These are phyloP conservation scores for Dipodascus geniculatus DNA, from an alignment of 805 yeast species.

Conservation along the genomic window DNA sequence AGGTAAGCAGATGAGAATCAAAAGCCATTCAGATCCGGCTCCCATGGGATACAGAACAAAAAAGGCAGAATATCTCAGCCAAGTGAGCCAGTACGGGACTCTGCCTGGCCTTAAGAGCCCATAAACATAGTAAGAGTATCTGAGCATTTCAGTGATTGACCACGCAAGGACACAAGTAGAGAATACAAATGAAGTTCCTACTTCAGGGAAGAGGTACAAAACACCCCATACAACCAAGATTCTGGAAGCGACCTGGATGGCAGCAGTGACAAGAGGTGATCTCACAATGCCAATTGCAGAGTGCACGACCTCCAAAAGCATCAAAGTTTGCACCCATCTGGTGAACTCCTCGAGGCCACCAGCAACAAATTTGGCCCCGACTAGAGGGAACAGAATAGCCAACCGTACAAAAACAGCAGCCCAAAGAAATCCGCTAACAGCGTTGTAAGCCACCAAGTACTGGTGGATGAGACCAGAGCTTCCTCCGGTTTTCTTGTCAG, in stretches of 20 bases:
- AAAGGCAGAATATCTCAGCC: slow-evolving; percentile 77
- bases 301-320: slow-evolving; percentile 71
- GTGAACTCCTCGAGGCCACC: slow-evolving; percentile 45
- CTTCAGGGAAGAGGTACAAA: slow-evolving; percentile 58
- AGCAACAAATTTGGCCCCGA: slow-evolving; percentile 60
- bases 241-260: slow-evolving; percentile 80
- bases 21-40: slow-evolving; percentile 68
- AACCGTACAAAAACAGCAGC: slow-evolving; percentile 36
- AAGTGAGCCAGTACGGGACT: slow-evolving; percentile 48
- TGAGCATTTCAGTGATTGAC: slow-evolving; percentile 87
- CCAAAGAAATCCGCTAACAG: slow-evolving; percentile 45
- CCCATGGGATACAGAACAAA: slow-evolving; percentile 82
- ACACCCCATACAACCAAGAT: slow-evolving; percentile 74
- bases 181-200: slow-evolving; percentile 49
- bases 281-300: slow-evolving; percentile 69
- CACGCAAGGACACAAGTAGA: slow-evolving; percentile 66
- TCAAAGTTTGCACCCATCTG: slow-evolving; percentile 63
- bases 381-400: slow-evolving; percentile 26
- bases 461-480: neutral
- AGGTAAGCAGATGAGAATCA: slow-evolving; percentile 60
- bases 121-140: slow-evolving; percentile 80
- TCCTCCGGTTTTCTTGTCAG: neutral
- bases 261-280: slow-evolving; percentile 75
- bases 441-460: slow-evolving; percentile 39
- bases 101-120: slow-evolving; percentile 38